Evolutionary conservation across 1,139 yeast genomes (phyloP).

Genomic region (Kodamaea suecica): DNA sequence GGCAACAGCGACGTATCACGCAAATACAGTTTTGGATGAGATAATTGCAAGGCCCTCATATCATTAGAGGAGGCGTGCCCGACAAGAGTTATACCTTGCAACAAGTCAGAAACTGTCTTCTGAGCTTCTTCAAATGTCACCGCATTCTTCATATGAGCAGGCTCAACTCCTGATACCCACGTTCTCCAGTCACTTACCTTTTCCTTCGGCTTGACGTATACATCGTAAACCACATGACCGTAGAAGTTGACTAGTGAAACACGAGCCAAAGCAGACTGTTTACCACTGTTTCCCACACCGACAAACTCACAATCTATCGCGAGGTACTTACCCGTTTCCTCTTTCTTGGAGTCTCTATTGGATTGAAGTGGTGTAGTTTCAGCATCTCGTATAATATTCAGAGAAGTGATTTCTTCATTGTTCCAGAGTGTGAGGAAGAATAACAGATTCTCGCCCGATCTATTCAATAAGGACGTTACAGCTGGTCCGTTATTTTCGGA

Average conservation of each 20-base stretch:
- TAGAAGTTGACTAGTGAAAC: slow-evolving; percentile 82
- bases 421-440: slow-evolving; percentile 21
- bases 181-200: slow-evolving; percentile 89
- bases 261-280: slow-evolving; percentile 72
- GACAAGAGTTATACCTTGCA: slow-evolving; percentile 52
- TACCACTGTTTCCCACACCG: slow-evolving; percentile 77
- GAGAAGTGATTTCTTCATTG: slow-evolving; percentile 15
- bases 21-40: slow-evolving; percentile 61
- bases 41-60: slow-evolving; percentile 59
- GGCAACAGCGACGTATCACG: slow-evolving; percentile 73
- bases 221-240: slow-evolving; percentile 70
- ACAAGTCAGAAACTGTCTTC: slow-evolving; percentile 46
- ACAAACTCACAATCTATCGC: slow-evolving; percentile 96
- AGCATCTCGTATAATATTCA: not conserved
- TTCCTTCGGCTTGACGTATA: slow-evolving; percentile 71
- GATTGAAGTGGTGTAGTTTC: not conserved
- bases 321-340: slow-evolving; percentile 62
- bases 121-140: slow-evolving; percentile 67
- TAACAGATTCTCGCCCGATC: not conserved
- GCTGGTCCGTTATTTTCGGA: too few relatives aligned
- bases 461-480: too few relatives aligned
- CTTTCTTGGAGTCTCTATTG: slow-evolving; percentile 21
- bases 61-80: slow-evolving; percentile 89
- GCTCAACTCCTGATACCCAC: slow-evolving; percentile 86
- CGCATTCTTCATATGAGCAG: slow-evolving; percentile 66